A percentile compares a stretch with the other conserved stretches of the same genome.
These are phyloP conservation scores for Begonia peltatifolia DNA, from an alignment of 306 rosid genomes.

Conservation along the genomic window DNA sequence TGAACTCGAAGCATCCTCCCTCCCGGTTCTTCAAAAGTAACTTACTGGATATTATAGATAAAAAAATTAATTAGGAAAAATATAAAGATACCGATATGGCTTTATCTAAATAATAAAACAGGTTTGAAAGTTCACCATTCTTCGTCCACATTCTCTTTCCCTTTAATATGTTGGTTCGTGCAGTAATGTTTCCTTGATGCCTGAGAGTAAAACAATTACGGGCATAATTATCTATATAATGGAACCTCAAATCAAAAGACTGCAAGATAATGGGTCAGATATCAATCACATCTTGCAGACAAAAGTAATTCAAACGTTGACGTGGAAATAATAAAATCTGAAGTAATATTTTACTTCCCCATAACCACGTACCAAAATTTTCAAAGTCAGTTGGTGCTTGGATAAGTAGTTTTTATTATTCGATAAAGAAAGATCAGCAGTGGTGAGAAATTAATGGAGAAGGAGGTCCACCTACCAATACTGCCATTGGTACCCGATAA, in stretches of 20 bases:
- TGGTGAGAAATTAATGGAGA: neutral
- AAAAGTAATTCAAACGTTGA: neutral
- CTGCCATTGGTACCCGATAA: constrained; percentile 85
- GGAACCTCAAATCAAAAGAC: neutral
- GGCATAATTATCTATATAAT: neutral
- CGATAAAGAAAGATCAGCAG: neutral
- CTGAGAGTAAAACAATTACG: constrained; percentile 19
- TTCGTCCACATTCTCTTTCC: constrained; percentile 58
- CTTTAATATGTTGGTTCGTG: constrained; percentile 53
- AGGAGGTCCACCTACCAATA: constrained; percentile 47
- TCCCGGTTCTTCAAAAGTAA: constrained; percentile 43
- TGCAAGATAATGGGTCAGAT: neutral
- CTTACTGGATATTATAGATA: constrained; percentile 35
- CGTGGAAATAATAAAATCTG: too few relatives aligned
- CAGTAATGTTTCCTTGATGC: constrained; percentile 89
- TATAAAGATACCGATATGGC: neutral
- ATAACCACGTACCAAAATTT: neutral
- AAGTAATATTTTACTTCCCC: neutral
- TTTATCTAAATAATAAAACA: too few relatives aligned
- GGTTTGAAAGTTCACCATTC: constrained; percentile 42
- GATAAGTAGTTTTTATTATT: neutral
- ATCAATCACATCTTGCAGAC: neutral
- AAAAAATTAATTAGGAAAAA: constrained; percentile 14
- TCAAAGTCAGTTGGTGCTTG: neutral
- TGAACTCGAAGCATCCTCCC: constrained; percentile 64